A percentile compares a stretch with the other conserved stretches of the same genome.
These are phyloP conservation scores for Ceratocystis albifundus DNA, from an alignment of 2,329 filamentous ascomycete genomes.

Conservation along the genomic window DNA sequence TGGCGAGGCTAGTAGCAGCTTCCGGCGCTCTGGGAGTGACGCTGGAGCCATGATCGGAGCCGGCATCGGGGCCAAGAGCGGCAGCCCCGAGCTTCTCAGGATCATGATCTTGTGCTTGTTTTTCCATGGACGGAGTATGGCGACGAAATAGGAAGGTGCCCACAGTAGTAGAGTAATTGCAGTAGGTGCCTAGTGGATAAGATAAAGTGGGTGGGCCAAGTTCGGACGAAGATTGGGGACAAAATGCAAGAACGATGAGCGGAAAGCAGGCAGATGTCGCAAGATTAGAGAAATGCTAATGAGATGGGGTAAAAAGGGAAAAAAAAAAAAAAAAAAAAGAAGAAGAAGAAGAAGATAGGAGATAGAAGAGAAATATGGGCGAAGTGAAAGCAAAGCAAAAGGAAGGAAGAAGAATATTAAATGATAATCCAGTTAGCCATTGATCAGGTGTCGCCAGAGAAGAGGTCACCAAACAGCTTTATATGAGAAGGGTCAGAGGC, in stretches of 20 bases:
- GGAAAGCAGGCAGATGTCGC: background rate
- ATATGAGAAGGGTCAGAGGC: background rate
- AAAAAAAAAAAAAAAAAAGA: no score
- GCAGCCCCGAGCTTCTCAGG: slow-evolving; percentile 11
- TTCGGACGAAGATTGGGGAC: background rate
- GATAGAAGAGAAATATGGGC: background rate
- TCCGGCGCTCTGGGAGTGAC: background rate
- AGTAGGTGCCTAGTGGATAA: background rate
- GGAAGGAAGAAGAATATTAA: background rate
- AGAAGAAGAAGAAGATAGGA: no score
- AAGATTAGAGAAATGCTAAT: background rate
- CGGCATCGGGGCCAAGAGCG: background rate
- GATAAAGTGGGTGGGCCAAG: background rate
- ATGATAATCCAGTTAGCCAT: background rate
- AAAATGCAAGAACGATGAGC: background rate
- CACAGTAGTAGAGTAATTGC: background rate
- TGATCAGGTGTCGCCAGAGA: background rate
- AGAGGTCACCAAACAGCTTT: background rate
- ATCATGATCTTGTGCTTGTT: no score
- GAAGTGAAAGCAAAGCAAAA: background rate
- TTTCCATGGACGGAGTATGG: background rate
- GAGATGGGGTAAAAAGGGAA: background rate
- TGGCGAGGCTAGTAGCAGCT: background rate
- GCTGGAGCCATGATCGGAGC: slow-evolving; percentile 6
- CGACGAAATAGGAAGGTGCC: background rate